phyloP scores from a whole-genome alignment of 208 protist species.

The Angomonas desouzai region DNA sequence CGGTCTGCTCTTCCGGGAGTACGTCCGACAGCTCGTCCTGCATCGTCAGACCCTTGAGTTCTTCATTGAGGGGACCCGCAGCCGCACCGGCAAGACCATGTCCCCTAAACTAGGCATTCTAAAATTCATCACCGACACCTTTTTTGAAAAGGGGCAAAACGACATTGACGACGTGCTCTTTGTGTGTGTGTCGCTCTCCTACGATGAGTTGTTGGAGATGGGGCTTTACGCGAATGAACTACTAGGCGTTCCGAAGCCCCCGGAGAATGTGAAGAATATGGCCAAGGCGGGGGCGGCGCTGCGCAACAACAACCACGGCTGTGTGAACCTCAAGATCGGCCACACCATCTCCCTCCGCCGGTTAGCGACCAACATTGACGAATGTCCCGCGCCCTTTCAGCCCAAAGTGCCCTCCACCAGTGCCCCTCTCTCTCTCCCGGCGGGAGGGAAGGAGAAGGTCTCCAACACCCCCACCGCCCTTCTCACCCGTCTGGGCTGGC shows the following conservation, averaged over 20 bases:
- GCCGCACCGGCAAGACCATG: constrained; percentile 84
- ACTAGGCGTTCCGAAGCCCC: constrained; percentile 79
- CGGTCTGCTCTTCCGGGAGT: constrained; percentile 73
- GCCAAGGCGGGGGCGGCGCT: constrained; percentile 48
- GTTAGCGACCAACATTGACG: constrained; percentile 15
- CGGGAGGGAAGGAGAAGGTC: constrained; percentile 20
- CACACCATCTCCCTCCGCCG: constrained; percentile 68
- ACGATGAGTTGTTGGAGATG: constrained; percentile 87
- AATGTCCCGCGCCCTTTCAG: constrained; percentile 27
- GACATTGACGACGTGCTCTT: constrained; percentile 76
- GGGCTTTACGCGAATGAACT: constrained; percentile 83
- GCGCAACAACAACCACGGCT: constrained; percentile 60
- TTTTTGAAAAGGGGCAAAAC: constrained; percentile 44
- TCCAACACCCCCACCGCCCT: constrained; percentile 31
- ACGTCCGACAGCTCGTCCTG: constrained; percentile 70
- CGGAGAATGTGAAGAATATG: constrained; percentile 75
- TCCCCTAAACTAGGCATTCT: constrained; percentile 88
- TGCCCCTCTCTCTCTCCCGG: neutral
- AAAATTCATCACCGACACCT: constrained; percentile 81
- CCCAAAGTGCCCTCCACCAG: constrained; percentile 16
- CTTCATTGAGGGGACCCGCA: constrained; percentile 88
- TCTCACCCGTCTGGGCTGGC: constrained; percentile 54
- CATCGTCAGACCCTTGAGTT: constrained; percentile 70
- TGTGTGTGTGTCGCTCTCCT: constrained; percentile 82
- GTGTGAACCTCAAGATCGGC: constrained; percentile 71